Percentiles rank a stretch among this genome's conserved stretches.
These are phyloP conservation scores for Dothiorella sarmentorum DNA, from an alignment of 2,329 filamentous ascomycete species.

Conservation along the genomic window DNA sequence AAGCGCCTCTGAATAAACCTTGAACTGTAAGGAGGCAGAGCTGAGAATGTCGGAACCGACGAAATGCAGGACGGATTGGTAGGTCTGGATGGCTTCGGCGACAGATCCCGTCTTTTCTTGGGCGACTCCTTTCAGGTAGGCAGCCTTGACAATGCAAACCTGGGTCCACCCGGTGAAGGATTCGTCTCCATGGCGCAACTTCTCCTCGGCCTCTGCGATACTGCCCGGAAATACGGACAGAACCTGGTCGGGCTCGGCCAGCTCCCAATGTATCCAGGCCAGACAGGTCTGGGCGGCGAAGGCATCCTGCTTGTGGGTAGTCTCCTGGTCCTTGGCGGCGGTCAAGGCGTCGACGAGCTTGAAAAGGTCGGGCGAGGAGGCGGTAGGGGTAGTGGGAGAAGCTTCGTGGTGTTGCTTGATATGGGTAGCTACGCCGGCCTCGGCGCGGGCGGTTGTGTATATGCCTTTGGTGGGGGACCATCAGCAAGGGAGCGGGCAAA, in stretches of 20 bases:
- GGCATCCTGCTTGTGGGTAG: conserved; percentile 50
- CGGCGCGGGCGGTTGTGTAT: conserved; percentile 45
- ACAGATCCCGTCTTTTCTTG: conserved; percentile 42
- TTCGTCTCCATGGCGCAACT: conserved; percentile 29
- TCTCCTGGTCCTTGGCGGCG: conserved; percentile 31
- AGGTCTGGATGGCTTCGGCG: conserved; percentile 63
- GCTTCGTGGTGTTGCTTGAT: conserved; percentile 41
- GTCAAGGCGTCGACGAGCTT: conserved; percentile 20
- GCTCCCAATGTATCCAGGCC: conserved; percentile 79
- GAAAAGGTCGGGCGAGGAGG: background rate
- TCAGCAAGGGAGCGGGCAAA: conserved; percentile 11
- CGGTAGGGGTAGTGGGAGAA: conserved; percentile 34
- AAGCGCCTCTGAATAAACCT: conserved; percentile 75
- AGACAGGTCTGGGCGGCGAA: conserved; percentile 80
- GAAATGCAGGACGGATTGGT: conserved; percentile 63
- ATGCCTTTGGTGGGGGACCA: conserved; percentile 35
- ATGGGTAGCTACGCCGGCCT: conserved; percentile 45
- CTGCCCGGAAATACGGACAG: conserved; percentile 61
- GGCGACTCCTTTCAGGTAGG: conserved; percentile 63
- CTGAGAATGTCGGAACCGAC: conserved; percentile 57
- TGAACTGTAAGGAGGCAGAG: conserved; percentile 52
- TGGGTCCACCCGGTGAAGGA: conserved; percentile 69
- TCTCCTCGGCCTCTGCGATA: conserved; percentile 41
- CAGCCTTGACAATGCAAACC: conserved; percentile 74
- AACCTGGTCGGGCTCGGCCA: conserved; percentile 65